Conservation (phyloP, 169 alveolate genomes). For the Plasmodium adleri region DNA sequence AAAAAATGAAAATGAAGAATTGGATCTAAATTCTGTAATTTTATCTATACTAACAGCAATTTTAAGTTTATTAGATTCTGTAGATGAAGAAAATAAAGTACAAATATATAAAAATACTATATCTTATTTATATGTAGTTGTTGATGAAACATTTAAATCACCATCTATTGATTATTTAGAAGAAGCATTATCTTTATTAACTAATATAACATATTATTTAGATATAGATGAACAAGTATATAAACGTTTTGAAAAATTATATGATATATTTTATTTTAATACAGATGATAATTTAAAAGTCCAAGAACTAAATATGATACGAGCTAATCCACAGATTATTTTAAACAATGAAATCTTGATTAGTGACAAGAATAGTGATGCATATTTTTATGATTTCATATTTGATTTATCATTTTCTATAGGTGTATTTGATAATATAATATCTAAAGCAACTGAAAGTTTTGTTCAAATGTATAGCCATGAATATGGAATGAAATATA, state of each 20-base stretch:
- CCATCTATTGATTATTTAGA: constrained; percentile 70
- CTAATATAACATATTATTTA: constrained; percentile 57
- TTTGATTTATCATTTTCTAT: constrained; percentile 54
- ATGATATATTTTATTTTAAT: constrained; percentile 64
- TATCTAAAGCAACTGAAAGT: constrained; percentile 44
- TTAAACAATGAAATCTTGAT: constrained; percentile 45
- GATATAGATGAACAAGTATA: constrained; percentile 68
- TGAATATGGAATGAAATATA: constrained; percentile 51
- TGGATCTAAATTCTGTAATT: constrained; percentile 51
- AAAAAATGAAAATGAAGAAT: constrained; percentile 66
- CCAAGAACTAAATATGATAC: constrained; percentile 33
- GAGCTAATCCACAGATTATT: constrained; percentile 46
- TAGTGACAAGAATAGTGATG: constrained; percentile 51
- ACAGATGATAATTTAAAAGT: constrained; percentile 49
- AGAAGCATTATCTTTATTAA: constrained; percentile 58
- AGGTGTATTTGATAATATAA: constrained; percentile 65
- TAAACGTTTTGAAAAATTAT: constrained; percentile 68
- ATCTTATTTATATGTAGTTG: constrained; percentile 52
- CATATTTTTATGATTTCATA: constrained; percentile 61
- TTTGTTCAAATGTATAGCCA: constrained; percentile 60
- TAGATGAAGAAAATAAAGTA: constrained; percentile 58
- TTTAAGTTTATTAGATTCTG: constrained; percentile 58
- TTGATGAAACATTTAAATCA: constrained; percentile 72
- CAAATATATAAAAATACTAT: constrained; percentile 46
- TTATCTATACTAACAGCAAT: constrained; percentile 58